Conservation (phyloP, 2,329 filamentous ascomycete species). For the Alternaria longipes region DNA sequence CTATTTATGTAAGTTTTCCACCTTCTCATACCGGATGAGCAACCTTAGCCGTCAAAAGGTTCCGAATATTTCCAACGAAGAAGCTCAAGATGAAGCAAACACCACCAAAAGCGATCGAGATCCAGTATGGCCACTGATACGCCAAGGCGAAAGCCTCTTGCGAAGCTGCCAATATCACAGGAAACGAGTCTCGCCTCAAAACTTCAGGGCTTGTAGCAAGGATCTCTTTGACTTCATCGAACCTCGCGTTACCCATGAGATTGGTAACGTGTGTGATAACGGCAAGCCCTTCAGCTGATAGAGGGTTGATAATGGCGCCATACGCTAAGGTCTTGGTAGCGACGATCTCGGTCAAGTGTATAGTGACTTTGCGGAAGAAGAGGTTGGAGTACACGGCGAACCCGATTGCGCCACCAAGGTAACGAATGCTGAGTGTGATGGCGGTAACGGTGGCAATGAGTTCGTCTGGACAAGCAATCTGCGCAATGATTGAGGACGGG, state of each 20-base stretch:
- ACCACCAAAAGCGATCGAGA: conserved; percentile 69
- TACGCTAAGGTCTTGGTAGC: conserved; percentile 58
- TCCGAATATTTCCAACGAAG: conserved; percentile 66
- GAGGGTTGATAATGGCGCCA: conserved; percentile 55
- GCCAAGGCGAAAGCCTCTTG: conserved; percentile 66
- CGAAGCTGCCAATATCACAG: conserved; percentile 61
- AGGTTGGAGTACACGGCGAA: conserved; percentile 61
- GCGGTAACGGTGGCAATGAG: conserved; percentile 75
- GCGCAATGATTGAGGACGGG: conserved; percentile 72
- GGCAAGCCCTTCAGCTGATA: conserved; percentile 52
- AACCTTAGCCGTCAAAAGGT: conserved; percentile 30
- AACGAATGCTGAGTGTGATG: conserved; percentile 73
- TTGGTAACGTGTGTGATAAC: conserved; percentile 57
- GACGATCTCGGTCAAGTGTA: conserved; percentile 31
- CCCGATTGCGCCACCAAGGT: conserved; percentile 72
- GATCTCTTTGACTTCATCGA: conserved; percentile 50
- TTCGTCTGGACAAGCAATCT: conserved; percentile 75
- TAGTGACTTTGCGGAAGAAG: conserved; percentile 39
- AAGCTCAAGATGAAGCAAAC: conserved; percentile 65
- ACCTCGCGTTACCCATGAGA: conserved; percentile 54
- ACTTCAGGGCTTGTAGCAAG: conserved; percentile 57
- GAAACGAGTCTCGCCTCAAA: conserved; percentile 55
- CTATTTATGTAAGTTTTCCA: neutral
- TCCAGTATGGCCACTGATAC: conserved; percentile 70
- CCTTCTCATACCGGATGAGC: conserved; percentile 18